phyloP scores from a whole-genome alignment of 805 yeast species.

The Candida caryicola region DNA sequence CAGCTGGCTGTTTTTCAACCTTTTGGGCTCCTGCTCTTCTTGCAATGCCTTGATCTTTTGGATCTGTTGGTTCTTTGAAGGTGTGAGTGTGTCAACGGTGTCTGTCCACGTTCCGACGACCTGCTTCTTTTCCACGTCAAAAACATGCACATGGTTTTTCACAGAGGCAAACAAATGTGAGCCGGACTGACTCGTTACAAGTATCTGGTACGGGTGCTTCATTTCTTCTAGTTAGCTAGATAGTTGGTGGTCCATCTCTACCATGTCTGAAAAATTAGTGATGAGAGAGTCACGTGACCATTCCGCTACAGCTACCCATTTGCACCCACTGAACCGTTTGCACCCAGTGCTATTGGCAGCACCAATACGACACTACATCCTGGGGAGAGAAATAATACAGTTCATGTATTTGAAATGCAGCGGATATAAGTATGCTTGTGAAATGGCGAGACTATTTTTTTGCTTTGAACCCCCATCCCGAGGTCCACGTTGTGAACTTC shows the following conservation, averaged over 20 bases:
- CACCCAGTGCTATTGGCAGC: no score
- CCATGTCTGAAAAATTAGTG: constrained; percentile 1
- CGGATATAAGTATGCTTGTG: no score
- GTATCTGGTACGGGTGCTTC: constrained; percentile 72
- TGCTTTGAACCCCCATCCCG: constrained; percentile 16
- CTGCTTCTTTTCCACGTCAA: constrained; percentile 36
- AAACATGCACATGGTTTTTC: constrained; percentile 59
- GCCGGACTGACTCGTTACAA: constrained; percentile 45
- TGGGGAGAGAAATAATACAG: no score
- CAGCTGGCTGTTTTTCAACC: constrained; percentile 27
- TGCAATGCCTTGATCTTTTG: constrained; percentile 27
- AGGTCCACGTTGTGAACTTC: constrained; percentile 9
- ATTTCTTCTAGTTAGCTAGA: constrained; percentile 22
- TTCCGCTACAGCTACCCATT: background rate
- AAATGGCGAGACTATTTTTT: no score
- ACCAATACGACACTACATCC: no score
- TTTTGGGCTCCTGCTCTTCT: constrained; percentile 19
- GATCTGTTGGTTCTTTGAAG: constrained; percentile 37
- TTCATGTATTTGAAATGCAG: no score
- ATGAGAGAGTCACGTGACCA: constrained; percentile 4
- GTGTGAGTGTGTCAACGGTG: constrained; percentile 45
- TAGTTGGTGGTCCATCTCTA: background rate
- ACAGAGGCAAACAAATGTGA: constrained; percentile 52
- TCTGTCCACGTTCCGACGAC: constrained; percentile 65
- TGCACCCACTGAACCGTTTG: no score